A percentile compares a stretch with the other conserved stretches of the same genome.
Conservation (phyloP, 306 rosid species). For the Quillaja saponaria region DNA sequence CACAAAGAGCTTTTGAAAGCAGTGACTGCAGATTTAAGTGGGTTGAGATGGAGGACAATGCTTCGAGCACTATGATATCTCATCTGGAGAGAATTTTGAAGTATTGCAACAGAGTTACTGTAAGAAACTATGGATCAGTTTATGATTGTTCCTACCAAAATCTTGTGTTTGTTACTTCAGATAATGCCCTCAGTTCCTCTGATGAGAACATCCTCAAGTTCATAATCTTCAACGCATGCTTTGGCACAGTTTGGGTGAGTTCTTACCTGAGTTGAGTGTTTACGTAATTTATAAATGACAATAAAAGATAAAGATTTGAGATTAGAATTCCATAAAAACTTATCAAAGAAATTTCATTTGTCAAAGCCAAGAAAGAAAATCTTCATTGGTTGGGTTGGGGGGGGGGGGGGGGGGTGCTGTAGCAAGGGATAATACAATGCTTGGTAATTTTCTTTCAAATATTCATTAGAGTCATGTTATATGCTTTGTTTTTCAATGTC, state of each 20-base stretch:
- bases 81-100: slow-evolving; percentile 62
- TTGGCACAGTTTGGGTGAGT: slow-evolving; percentile 71
- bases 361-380: too few species aligned
- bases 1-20: slow-evolving; percentile 31
- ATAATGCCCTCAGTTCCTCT: slow-evolving; percentile 48
- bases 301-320: too few species aligned
- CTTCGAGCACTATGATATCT: slow-evolving; percentile 26
- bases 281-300: too few species aligned
- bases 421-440: too few species aligned
- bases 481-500: neutral
- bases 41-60: slow-evolving; percentile 10
- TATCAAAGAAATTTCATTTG: too few species aligned
- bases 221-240: slow-evolving; percentile 61
- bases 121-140: slow-evolving; percentile 61
- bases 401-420: too few species aligned
- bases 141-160: slow-evolving; percentile 62
- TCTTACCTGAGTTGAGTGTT: slow-evolving; percentile 10
- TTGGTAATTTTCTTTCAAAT: too few species aligned
- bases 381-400: too few species aligned
- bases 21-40: slow-evolving; percentile 26
- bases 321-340: too few species aligned
- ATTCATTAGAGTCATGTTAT: neutral
- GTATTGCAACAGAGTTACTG: slow-evolving; percentile 52
- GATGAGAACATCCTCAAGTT: slow-evolving; percentile 66
- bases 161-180: slow-evolving; percentile 54